A percentile compares a stretch with the other conserved stretches of the same genome.
Evolutionary conservation across 192 early-diverging fungal species (phyloP).

Genomic region (Coemansia sp.): DNA sequence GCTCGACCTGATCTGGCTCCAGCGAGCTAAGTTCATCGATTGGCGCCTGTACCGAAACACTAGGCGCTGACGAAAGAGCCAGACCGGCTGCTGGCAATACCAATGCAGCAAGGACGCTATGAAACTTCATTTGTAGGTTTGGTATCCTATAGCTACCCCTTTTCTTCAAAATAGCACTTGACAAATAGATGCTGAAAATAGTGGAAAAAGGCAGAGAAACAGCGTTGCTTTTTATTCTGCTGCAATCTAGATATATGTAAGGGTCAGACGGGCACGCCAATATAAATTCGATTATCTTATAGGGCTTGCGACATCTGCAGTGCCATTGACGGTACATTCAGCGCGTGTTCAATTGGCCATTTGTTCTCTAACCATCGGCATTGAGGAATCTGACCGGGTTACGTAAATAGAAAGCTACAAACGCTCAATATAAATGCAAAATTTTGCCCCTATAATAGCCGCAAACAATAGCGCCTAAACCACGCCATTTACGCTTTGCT

Average conservation of each 20-base stretch:
- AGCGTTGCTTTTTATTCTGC: background rate
- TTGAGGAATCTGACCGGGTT: background rate
- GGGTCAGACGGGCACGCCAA: background rate
- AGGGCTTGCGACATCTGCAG: background rate
- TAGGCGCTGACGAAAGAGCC: conserved; percentile 8
- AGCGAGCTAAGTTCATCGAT: background rate
- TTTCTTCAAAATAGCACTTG: background rate
- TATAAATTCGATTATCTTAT: background rate
- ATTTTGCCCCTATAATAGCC: too few species aligned
- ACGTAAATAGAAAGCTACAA: background rate
- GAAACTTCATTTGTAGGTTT: background rate
- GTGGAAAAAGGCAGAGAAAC: background rate
- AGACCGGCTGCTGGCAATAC: background rate
- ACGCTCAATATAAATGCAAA: too few species aligned
- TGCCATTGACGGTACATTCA: background rate
- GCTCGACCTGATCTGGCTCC: background rate
- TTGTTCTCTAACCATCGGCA: background rate
- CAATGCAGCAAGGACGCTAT: background rate
- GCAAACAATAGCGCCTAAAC: too few species aligned
- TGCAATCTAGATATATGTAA: background rate
- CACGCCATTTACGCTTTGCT: too few species aligned
- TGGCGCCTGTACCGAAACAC: background rate
- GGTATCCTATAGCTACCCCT: too few species aligned
- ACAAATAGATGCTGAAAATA: background rate
- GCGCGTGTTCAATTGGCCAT: background rate